phyloP scores from a whole-genome alignment of 441 rosid species.

The Eutrema salsugineum region DNA sequence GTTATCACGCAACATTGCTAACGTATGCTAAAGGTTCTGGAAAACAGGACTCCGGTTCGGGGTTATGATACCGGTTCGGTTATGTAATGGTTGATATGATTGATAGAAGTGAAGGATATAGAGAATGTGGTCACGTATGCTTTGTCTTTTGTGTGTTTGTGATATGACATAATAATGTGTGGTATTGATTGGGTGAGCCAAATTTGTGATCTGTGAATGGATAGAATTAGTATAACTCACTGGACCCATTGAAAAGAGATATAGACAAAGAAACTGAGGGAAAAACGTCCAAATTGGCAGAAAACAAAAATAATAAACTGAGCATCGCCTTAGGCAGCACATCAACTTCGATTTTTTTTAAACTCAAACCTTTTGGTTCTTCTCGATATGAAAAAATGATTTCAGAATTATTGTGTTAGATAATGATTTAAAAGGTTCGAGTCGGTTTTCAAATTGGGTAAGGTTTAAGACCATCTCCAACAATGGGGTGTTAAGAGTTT shows the following conservation, averaged over 20 bases:
- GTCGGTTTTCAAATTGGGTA: too few species aligned
- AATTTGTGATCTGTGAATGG: slow-evolving; percentile 17
- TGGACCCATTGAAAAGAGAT: not conserved
- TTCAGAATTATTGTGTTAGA: too few species aligned
- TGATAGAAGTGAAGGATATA: slow-evolving; percentile 6
- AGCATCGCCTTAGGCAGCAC: too few species aligned
- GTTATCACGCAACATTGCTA: not conserved
- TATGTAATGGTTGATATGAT: slow-evolving; percentile 16
- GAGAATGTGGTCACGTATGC: slow-evolving; percentile 17
- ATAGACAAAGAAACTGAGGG: not conserved
- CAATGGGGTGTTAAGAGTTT: too few species aligned
- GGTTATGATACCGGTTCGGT: not conserved
- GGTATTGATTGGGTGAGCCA: slow-evolving; percentile 5
- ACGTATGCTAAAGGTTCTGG: not conserved
- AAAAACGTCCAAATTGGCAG: too few species aligned
- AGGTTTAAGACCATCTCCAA: too few species aligned
- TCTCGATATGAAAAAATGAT: too few species aligned
- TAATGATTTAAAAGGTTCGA: too few species aligned
- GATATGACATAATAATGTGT: slow-evolving; percentile 7
- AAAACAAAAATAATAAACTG: too few species aligned
- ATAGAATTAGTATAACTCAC: not conserved
- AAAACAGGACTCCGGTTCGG: not conserved
- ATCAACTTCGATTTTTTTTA: too few species aligned
- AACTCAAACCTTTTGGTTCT: too few species aligned
- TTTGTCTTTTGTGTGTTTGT: slow-evolving; percentile 3